Evolutionary conservation across 2,329 filamentous ascomycete species (phyloP), one percentile per base, ranked within the genome.

Genomic region (Arthrobotrys musiformis): DNA sequence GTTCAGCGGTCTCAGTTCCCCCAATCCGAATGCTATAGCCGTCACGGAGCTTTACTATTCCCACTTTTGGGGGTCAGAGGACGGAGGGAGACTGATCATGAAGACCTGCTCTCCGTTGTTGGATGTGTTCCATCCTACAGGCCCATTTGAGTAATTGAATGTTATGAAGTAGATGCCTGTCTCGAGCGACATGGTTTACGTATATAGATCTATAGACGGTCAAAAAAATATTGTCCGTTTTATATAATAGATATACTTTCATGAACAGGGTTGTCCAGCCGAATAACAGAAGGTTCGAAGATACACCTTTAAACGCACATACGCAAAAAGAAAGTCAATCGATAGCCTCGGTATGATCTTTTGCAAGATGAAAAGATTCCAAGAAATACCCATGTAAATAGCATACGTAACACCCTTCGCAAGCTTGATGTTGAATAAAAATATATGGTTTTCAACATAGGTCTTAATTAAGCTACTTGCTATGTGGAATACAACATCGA

Each of bases 111-210:
- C 52, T 13, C 67, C 67, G 15, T 70, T 58, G 2, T 46, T 46
- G 33, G 33, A 7, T 5, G 13, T 58, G 17, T 72, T 72, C 37
- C 68, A n/a, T 26, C 68, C 68, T 42, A 72, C 44, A 24, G 48
- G 33, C 26, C 37, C 68, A n/a, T 48, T 63, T 5, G 68, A 72
- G 37, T 72, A 72, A 26, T 46, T 72, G 19, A 60, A 72, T 48
- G 52, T 64, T 30, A 72, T 72, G 15, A 64, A 19, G 28, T 72
- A 72, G 17, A 30, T 19, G 17, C 68, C 68, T n/a, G 46, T 64
- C 48, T 72, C 68, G 5, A 64, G 68, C 22, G 54, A 64, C 60
- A 64, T 72, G 17, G 2, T 33, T 56, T 9, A 19, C 2, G 22
- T 28, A 8, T 17, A 0, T 17, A 52, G 17, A 17, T 48, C n/a